Evolutionary conservation across 306 rosid genomes (phyloP).

Genomic region (Arachis stenosperma): DNA sequence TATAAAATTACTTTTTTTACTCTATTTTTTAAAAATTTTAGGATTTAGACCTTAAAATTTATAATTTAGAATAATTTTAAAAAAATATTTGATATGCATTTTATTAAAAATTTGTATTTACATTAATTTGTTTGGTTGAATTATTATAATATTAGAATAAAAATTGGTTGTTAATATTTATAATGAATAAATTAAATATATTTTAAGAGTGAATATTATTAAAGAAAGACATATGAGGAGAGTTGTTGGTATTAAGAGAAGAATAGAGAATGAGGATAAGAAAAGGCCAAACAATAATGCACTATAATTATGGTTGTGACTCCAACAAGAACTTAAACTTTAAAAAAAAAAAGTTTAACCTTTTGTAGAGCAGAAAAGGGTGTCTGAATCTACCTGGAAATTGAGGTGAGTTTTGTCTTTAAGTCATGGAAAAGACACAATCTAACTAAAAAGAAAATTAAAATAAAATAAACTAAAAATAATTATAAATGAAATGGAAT

Average conservation of each 20-base stretch:
- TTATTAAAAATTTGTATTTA: too few species aligned
- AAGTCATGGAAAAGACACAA: slow-evolving; percentile 57
- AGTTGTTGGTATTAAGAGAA: slow-evolving; percentile 44
- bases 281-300: slow-evolving; percentile 39
- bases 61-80: too few species aligned
- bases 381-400: slow-evolving; percentile 93
- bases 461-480: slow-evolving; percentile 31
- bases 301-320: slow-evolving; percentile 44
- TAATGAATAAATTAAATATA: too few species aligned
- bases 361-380: slow-evolving; percentile 63
- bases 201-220: slow-evolving; percentile 26
- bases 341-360: slow-evolving; percentile 45
- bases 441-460: slow-evolving; percentile 44
- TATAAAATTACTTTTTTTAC: too few species aligned
- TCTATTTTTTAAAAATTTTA: too few species aligned
- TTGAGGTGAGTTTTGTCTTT: slow-evolving; percentile 84
- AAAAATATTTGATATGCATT: too few species aligned
- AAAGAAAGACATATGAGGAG: slow-evolving; percentile 39
- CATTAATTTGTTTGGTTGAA: too few species aligned
- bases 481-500: slow-evolving; percentile 15
- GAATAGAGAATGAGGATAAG: slow-evolving; percentile 36
- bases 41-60: too few species aligned
- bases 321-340: slow-evolving; percentile 45
- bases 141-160: too few species aligned
- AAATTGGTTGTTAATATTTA: background rate